These are phyloP conservation scores for Tylopilus vinaceipallidus DNA, from an alignment of 768 basidiomycete genomes.

Conservation along the genomic window DNA sequence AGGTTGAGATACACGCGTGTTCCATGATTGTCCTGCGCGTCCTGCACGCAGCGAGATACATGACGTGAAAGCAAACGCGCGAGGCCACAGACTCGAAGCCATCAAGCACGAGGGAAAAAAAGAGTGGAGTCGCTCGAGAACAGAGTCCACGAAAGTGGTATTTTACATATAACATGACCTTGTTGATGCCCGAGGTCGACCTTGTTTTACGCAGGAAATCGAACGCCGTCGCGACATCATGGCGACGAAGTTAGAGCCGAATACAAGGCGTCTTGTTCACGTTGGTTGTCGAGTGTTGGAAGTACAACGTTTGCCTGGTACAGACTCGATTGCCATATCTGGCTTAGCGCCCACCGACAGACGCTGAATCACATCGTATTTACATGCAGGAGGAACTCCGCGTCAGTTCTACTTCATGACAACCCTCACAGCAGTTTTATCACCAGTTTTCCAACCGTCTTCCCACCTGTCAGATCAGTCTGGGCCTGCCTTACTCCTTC, in stretches of 20 bases:
- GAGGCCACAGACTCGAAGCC: conserved; percentile 25
- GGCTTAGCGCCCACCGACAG: background rate
- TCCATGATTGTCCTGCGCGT: conserved; percentile 23
- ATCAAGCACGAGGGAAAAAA: conserved; percentile 15
- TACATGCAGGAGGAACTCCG: too few species aligned
- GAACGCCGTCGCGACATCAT: conserved; percentile 20
- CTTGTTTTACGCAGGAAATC: conserved; percentile 22
- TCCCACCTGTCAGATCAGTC: conserved; percentile 69
- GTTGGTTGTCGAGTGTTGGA: conserved; percentile 10
- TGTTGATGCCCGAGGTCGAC: conserved; percentile 15
- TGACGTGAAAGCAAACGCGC: conserved; percentile 19
- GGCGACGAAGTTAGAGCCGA: conserved; percentile 16
- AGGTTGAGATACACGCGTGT: conserved; percentile 21
- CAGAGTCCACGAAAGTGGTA: background rate
- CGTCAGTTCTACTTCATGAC: too few species aligned
- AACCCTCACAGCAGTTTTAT: conserved; percentile 59
- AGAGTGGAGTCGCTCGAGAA: background rate
- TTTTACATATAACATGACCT: conserved; percentile 22
- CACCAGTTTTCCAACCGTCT: conserved; percentile 83
- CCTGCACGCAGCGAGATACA: conserved; percentile 12
- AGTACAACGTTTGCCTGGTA: conserved; percentile 27
- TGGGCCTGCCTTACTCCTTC: conserved; percentile 81
- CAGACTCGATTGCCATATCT: background rate
- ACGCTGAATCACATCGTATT: background rate
- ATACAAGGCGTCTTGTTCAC: conserved; percentile 22